Evolutionary conservation across 768 basidiomycete species (phyloP).

Genomic region (Wakefieldia striispora): DNA sequence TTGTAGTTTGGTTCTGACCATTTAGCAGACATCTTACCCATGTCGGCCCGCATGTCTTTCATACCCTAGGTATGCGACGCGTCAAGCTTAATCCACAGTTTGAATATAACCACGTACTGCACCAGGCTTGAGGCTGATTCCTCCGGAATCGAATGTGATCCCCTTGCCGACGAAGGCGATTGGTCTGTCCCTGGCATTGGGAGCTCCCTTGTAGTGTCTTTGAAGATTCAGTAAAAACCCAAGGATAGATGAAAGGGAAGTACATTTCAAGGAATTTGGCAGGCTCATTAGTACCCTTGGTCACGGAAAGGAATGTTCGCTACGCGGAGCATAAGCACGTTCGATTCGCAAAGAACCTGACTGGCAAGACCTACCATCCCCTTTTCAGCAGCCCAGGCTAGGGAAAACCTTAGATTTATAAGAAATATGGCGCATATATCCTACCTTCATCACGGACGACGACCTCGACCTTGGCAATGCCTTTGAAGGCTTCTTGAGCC

Average conservation of each 20-base stretch:
- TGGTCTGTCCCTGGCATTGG: slow-evolving; percentile 52
- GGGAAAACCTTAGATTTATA: neutral
- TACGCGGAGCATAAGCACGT: slow-evolving; percentile 22
- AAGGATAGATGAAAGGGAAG: slow-evolving; percentile 8
- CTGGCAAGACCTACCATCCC: slow-evolving; percentile 59
- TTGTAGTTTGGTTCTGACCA: neutral
- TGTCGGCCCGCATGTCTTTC: slow-evolving; percentile 85
- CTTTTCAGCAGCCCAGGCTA: slow-evolving; percentile 81
- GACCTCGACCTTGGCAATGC: slow-evolving; percentile 65
- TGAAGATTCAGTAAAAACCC: neutral
- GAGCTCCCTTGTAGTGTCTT: slow-evolving; percentile 81
- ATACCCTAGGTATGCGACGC: slow-evolving; percentile 49
- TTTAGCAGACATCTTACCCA: slow-evolving; percentile 52
- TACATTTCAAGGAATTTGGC: slow-evolving; percentile 87
- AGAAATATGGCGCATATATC: neutral
- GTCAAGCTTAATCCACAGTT: neutral
- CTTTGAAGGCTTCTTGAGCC: slow-evolving; percentile 62
- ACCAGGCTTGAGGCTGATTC: slow-evolving; percentile 80
- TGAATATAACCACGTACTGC: slow-evolving; percentile 41
- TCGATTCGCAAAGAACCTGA: neutral
- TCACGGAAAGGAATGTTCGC: slow-evolving; percentile 86
- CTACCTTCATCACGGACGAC: slow-evolving; percentile 72
- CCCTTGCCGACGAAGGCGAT: slow-evolving; percentile 84
- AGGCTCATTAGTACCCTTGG: slow-evolving; percentile 78
- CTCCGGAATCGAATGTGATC: slow-evolving; percentile 87